Percentiles rank a stretch among this genome's conserved stretches.
Evolutionary conservation across 495 filamentous ascomycete genomes (phyloP).

Genomic region (Aspergillus haitiensis): DNA sequence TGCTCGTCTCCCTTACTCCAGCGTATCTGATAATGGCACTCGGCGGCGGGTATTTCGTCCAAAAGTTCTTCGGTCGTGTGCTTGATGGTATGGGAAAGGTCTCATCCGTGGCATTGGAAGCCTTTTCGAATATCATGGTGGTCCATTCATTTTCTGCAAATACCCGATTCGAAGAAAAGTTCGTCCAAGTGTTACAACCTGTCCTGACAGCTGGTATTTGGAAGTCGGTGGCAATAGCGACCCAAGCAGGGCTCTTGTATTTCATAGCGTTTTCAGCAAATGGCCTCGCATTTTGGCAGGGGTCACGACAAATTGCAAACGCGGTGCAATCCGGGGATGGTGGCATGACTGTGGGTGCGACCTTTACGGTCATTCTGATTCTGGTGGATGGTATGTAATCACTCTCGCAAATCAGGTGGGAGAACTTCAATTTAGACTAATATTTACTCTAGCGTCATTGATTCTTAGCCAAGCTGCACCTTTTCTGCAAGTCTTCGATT

Average conservation of each 20-base stretch:
- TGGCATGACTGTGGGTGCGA: constrained; percentile 52
- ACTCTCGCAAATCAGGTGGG: neutral
- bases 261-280: constrained; percentile 65
- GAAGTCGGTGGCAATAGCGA: constrained; percentile 55
- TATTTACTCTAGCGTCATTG: constrained; percentile 44
- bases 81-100: constrained; percentile 48
- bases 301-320: constrained; percentile 54
- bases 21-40: constrained; percentile 64
- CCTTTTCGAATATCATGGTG: constrained; percentile 43
- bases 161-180: constrained; percentile 50
- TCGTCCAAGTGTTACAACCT: constrained; percentile 41
- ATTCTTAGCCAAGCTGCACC: constrained; percentile 64
- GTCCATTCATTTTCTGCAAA: constrained; percentile 52
- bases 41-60: constrained; percentile 57
- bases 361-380: constrained; percentile 65
- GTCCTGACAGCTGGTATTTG: constrained; percentile 55
- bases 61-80: constrained; percentile 54
- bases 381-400: constrained; percentile 47
- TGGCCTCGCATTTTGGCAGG: constrained; percentile 66
- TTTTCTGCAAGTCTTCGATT: constrained; percentile 61
- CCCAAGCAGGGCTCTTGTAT: constrained; percentile 60
- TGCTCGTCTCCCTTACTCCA: constrained; percentile 58
- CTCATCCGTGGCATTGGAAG: constrained; percentile 48
- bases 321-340: constrained; percentile 40
- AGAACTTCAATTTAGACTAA: neutral